Conservation (phyloP, 805 yeast species). For the Middelhovenomyces tepae region DNA sequence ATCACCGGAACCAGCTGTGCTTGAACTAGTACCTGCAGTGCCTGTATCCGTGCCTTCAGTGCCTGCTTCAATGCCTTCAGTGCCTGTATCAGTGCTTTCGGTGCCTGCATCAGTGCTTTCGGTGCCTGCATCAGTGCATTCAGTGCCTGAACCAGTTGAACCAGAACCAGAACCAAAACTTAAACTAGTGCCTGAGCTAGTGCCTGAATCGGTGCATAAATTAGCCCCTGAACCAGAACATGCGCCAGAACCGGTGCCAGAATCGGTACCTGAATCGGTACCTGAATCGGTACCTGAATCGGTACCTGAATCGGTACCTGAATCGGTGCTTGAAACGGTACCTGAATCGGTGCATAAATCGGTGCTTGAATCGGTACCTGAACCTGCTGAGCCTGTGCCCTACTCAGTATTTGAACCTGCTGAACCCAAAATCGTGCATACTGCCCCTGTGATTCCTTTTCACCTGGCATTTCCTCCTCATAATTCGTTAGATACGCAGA, state of each 20-base stretch:
- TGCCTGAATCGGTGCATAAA: background rate
- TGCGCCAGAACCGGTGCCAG: no score
- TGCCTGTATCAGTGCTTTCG: constrained; percentile 5
- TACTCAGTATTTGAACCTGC: background rate
- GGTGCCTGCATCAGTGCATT: constrained; percentile 3
- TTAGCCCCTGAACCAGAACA: no score
- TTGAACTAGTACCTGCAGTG: constrained; percentile 3
- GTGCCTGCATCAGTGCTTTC: background rate
- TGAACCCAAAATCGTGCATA: background rate
- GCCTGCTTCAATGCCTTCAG: constrained; percentile 3
- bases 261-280: no score
- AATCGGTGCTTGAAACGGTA: no score
- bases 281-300: no score
- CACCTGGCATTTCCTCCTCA: background rate
- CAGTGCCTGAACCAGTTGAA: constrained; percentile 7
- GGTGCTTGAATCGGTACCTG: constrained; percentile 2
- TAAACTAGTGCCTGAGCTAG: no score
- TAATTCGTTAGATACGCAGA: constrained; percentile 1
- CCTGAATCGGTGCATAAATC: no score
- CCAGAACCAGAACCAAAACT: no score
- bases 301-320: no score
- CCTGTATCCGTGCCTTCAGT: constrained; percentile 1
- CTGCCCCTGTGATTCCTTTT: background rate
- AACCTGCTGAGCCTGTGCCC: background rate
- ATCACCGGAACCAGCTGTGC: constrained; percentile 1